These are phyloP conservation scores for Ascochyta pisi DNA, from an alignment of 2,329 filamentous ascomycete species.

Conservation along the genomic window DNA sequence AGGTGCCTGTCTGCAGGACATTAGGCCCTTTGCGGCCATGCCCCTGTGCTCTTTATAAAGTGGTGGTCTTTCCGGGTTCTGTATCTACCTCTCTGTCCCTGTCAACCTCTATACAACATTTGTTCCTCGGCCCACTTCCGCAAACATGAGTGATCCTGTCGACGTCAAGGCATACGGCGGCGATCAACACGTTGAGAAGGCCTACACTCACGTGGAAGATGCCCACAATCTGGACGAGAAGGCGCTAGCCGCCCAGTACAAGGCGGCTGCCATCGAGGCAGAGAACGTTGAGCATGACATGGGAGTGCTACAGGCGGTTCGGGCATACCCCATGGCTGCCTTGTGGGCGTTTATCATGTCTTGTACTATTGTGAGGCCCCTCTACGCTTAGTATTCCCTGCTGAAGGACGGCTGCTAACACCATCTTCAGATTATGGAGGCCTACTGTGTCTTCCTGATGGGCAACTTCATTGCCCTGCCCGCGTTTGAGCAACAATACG, in stretches of 20 bases:
- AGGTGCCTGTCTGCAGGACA: constrained; percentile 11
- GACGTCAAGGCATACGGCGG: constrained; percentile 25
- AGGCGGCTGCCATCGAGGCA: constrained; percentile 63
- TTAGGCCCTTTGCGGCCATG: constrained; percentile 6
- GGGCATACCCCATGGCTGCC: constrained; percentile 60
- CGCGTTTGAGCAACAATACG: constrained; percentile 57
- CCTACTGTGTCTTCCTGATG: constrained; percentile 68
- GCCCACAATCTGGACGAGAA: constrained; percentile 47
- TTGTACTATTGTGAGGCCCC: constrained; percentile 58
- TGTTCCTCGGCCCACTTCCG: constrained; percentile 24
- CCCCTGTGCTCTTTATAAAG: constrained; percentile 31
- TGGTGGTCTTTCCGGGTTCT: constrained; percentile 16
- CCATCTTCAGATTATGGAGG: constrained; percentile 65
- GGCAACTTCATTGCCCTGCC: constrained; percentile 64
- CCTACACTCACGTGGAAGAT: constrained; percentile 28
- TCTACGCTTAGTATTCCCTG: constrained; percentile 14
- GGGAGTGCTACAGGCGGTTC: constrained; percentile 58
- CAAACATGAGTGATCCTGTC: constrained; percentile 32
- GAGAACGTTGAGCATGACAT: constrained; percentile 63
- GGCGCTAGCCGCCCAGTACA: constrained; percentile 52
- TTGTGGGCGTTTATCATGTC: constrained; percentile 65
- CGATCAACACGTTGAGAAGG: constrained; percentile 31
- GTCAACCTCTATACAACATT: constrained; percentile 21
- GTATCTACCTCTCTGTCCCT: constrained; percentile 27
- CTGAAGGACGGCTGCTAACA: constrained; percentile 20